A percentile compares a stretch with the other conserved stretches of the same genome.
Evolutionary conservation across 2,329 filamentous ascomycete genomes (phyloP).

Genomic region (Penicillium sp.): DNA sequence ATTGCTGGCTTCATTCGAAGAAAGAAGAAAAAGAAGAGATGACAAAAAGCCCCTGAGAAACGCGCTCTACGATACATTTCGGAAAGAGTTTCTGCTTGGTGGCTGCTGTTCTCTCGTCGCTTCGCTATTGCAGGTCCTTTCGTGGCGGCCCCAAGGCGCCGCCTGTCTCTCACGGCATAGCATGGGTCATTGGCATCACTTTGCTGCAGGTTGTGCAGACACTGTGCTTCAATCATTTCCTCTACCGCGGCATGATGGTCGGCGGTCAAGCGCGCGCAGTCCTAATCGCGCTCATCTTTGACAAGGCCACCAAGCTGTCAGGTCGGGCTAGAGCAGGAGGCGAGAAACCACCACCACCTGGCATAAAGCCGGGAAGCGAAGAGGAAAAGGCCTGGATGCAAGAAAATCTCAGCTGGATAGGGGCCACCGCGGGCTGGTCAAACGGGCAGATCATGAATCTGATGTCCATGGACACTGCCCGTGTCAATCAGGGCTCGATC

Average conservation of each 20-base stretch:
- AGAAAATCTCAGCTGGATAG: too few relatives aligned
- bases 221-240: constrained; percentile 80
- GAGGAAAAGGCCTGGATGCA: too few relatives aligned
- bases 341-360: too few relatives aligned
- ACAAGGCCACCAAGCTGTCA: constrained; percentile 87
- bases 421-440: constrained; percentile 75
- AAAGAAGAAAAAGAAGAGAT: too few relatives aligned
- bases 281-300: constrained; percentile 81
- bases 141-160: too few relatives aligned
- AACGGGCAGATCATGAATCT: constrained; percentile 89
- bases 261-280: constrained; percentile 79
- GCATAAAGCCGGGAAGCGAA: too few relatives aligned
- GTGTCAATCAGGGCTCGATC: constrained; percentile 80
- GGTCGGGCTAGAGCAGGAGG: constrained; percentile 84
- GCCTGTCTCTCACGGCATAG: constrained; percentile 73
- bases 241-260: constrained; percentile 87
- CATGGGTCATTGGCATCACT: constrained; percentile 78
- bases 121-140: too few relatives aligned
- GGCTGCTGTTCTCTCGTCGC: too few relatives aligned
- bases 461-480: constrained; percentile 94
- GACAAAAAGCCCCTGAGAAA: too few relatives aligned
- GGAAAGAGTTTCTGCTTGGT: too few relatives aligned
- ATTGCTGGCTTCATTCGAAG: too few relatives aligned
- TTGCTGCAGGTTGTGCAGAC: constrained; percentile 81
- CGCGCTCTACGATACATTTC: too few relatives aligned